These are phyloP conservation scores for Aschersonia sp. DNA, from an alignment of 2,329 filamentous ascomycete genomes.

Conservation along the genomic window DNA sequence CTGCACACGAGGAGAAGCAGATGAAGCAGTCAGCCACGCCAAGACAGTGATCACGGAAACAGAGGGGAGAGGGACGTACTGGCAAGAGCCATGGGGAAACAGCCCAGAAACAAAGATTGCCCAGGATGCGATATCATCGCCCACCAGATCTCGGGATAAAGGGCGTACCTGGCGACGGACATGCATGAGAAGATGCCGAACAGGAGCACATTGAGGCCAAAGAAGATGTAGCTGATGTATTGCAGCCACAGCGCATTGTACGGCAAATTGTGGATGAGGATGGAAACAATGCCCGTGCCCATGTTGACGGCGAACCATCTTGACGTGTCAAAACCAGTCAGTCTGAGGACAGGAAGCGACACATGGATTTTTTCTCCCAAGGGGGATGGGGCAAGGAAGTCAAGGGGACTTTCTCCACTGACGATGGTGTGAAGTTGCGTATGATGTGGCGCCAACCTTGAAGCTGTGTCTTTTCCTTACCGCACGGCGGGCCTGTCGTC, in stretches of 20 bases:
- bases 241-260: constrained; percentile 43
- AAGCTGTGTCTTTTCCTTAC: constrained; percentile 12
- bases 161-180: constrained; percentile 42
- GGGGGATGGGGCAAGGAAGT: too few species aligned
- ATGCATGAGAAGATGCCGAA: constrained; percentile 40
- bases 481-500: constrained; percentile 10
- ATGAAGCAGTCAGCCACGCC: background rate
- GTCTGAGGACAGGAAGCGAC: too few species aligned
- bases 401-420: constrained; percentile 10
- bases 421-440: constrained; percentile 41
- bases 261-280: constrained; percentile 46
- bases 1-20: constrained; percentile 4
- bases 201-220: constrained; percentile 42
- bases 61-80: constrained; percentile 18
- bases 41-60: background rate
- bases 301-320: constrained; percentile 48
- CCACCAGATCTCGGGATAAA: constrained; percentile 52
- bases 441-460: constrained; percentile 29
- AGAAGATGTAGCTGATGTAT: constrained; percentile 45
- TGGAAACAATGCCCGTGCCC: constrained; percentile 54
- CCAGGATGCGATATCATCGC: constrained; percentile 53
- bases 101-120: constrained; percentile 55
- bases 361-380: too few species aligned
- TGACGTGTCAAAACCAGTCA: background rate
- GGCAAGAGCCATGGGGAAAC: constrained; percentile 53